A percentile compares a stretch with the other conserved stretches of the same genome.
These are phyloP conservation scores for Kwoniella shandongensis DNA, from an alignment of 768 basidiomycete species.

Conservation along the genomic window DNA sequence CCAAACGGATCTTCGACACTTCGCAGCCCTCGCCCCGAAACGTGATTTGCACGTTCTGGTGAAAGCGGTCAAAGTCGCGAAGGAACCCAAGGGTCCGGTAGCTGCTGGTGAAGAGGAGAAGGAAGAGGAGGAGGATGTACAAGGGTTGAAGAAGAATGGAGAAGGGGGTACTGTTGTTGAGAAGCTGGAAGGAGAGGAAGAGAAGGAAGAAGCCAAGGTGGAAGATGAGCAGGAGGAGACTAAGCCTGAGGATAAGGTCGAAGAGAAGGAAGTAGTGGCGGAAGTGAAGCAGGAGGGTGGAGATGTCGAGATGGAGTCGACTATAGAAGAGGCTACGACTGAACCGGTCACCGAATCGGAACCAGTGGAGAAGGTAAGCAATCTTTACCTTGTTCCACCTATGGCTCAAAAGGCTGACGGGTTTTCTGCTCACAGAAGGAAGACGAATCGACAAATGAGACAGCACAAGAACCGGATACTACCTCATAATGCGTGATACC, in stretches of 20 bases:
- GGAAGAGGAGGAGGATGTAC: slow-evolving; percentile 10
- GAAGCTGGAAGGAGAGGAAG: not conserved
- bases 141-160: not conserved
- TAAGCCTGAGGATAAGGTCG: slow-evolving; percentile 1
- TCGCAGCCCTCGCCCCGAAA: slow-evolving; percentile 19
- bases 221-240: not conserved
- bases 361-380: too few species aligned
- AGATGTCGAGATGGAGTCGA: not conserved
- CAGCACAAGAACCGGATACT: too few species aligned
- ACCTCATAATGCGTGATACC: too few species aligned
- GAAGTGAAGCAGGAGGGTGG: not conserved
- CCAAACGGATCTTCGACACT: slow-evolving; percentile 29
- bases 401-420: too few species aligned
- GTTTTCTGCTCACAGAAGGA: too few species aligned
- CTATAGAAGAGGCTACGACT: slow-evolving; percentile 1
- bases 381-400: too few species aligned
- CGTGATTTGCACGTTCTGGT: slow-evolving; percentile 29
- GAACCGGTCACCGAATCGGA: not conserved
- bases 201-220: slow-evolving; percentile 1
- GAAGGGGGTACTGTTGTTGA: not conserved
- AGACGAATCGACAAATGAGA: too few species aligned
- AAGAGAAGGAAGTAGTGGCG: slow-evolving; percentile 1
- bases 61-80: slow-evolving; percentile 21
- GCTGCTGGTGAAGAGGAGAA: slow-evolving; percentile 15
- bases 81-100: slow-evolving; percentile 4